These are phyloP conservation scores for Brettanomyces nanus DNA, from an alignment of 805 yeast genomes.

Conservation along the genomic window DNA sequence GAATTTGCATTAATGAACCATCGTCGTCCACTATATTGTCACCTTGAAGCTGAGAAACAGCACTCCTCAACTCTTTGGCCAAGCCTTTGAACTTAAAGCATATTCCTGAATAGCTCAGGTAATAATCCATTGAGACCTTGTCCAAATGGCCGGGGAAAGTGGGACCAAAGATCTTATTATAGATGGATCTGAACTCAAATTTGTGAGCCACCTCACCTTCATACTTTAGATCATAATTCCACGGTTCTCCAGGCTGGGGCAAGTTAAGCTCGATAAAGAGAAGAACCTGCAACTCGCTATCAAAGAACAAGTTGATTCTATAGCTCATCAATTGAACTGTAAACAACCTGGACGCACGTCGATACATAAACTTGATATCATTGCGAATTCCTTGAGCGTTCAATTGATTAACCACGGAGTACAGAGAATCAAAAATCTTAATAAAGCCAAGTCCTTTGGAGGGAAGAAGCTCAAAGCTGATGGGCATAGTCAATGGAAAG, in stretches of 20 bases:
- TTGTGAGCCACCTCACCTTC: slow-evolving; percentile 16
- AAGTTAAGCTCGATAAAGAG: slow-evolving; percentile 20
- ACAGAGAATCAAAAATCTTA: slow-evolving; percentile 20
- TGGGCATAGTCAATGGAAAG: no score
- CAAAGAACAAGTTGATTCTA: slow-evolving; percentile 21
- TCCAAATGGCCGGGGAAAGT: slow-evolving; percentile 45
- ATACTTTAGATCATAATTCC: slow-evolving; percentile 8
- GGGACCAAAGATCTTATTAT: slow-evolving; percentile 54
- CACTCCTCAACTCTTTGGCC: slow-evolving; percentile 1
- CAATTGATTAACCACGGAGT: slow-evolving; percentile 13
- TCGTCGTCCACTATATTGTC: slow-evolving; percentile 1
- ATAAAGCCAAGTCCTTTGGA: slow-evolving; percentile 20
- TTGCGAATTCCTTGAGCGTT: slow-evolving; percentile 8
- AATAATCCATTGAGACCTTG: slow-evolving; percentile 21
- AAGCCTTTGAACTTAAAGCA: slow-evolving; percentile 36
- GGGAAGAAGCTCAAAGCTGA: slow-evolving; percentile 18
- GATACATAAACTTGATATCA: slow-evolving; percentile 17
- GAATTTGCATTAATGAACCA: slow-evolving; percentile 15
- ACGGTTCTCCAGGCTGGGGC: slow-evolving; percentile 8
- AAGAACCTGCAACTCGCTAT: slow-evolving; percentile 18
- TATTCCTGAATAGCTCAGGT: slow-evolving; percentile 49
- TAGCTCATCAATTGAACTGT: slow-evolving; percentile 16
- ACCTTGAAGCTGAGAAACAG: neutral
- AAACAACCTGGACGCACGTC: slow-evolving; percentile 11
- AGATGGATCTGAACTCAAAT: slow-evolving; percentile 34